Percentiles rank a stretch among this genome's conserved stretches.
Conservation (phyloP, 1,139 yeast genomes). For the Blastobotrys malaysiensis region DNA sequence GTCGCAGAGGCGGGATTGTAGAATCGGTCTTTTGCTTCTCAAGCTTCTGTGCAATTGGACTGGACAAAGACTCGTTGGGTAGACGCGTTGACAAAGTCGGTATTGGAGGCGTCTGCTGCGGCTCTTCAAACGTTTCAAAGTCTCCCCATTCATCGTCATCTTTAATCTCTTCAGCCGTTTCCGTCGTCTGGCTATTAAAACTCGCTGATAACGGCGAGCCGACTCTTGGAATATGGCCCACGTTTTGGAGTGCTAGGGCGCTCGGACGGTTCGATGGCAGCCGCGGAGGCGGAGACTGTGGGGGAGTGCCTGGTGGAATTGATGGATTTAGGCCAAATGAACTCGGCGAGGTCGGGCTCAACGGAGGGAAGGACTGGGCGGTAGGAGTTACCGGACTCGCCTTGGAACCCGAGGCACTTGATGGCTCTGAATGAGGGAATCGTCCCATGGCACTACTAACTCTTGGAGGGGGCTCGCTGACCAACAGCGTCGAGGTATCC, state of each 20-base stretch:
- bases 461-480: neutral
- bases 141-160: constrained; percentile 22
- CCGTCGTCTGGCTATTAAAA: neutral
- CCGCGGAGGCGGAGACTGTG: neutral
- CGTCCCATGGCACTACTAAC: neutral
- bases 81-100: too few species aligned
- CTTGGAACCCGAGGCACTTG: too few species aligned
- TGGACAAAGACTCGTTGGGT: too few species aligned
- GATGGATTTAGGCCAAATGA: neutral
- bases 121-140: constrained; percentile 10
- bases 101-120: neutral
- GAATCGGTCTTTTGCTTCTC: too few species aligned
- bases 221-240: neutral
- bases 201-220: neutral
- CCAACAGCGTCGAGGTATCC: neutral
- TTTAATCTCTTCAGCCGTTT: neutral
- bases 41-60: too few species aligned
- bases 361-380: neutral
- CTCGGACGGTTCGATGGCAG: neutral
- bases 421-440: too few species aligned
- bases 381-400: neutral
- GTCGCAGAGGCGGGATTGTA: too few species aligned
- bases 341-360: neutral
- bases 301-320: neutral
- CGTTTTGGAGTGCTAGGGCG: neutral